These are phyloP conservation scores for Sechiopsis laciniata DNA, from an alignment of 306 rosid genomes.

Conservation along the genomic window DNA sequence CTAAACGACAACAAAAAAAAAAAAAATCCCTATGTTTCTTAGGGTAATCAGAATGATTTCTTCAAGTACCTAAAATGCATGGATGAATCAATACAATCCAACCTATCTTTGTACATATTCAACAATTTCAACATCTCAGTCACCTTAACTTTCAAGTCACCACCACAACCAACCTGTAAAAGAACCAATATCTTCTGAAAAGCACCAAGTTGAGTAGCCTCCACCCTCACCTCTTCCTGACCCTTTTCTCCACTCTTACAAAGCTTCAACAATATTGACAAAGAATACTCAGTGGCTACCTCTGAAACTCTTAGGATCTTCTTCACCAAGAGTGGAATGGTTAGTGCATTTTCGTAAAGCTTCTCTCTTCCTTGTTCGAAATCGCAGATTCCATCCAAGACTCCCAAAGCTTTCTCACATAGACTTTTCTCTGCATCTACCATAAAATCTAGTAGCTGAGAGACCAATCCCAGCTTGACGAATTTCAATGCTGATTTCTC, in stretches of 20 bases:
- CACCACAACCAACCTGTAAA: slow-evolving; percentile 72
- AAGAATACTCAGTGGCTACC: slow-evolving; percentile 44
- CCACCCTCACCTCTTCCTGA: slow-evolving; percentile 35
- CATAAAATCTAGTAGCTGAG: slow-evolving; percentile 45
- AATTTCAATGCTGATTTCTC: slow-evolving; percentile 30
- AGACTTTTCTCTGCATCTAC: slow-evolving; percentile 59
- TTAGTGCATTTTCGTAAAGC: slow-evolving; percentile 55
- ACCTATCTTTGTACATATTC: slow-evolving; percentile 45
- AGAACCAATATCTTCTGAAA: slow-evolving; percentile 74
- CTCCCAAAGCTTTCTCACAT: slow-evolving; percentile 58
- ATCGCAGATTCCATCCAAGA: slow-evolving; percentile 53
- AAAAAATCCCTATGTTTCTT: slow-evolving; percentile 28
- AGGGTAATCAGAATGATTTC: slow-evolving; percentile 44
- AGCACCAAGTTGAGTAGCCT: slow-evolving; percentile 62
- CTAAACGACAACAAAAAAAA: neutral
- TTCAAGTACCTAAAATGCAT: slow-evolving; percentile 61
- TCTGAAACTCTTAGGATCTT: slow-evolving; percentile 64
- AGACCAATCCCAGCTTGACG: slow-evolving; percentile 60
- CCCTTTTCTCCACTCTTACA: slow-evolving; percentile 32
- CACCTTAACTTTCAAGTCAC: slow-evolving; percentile 54
- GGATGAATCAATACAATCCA: slow-evolving; percentile 63
- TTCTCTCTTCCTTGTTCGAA: slow-evolving; percentile 43
- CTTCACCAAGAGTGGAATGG: slow-evolving; percentile 68
- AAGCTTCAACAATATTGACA: slow-evolving; percentile 68
- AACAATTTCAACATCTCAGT: slow-evolving; percentile 61